Evolutionary conservation across 495 filamentous ascomycete genomes (phyloP), one percentile per base, ranked within the genome.

Genomic region (Talaromyces wortmannii): DNA sequence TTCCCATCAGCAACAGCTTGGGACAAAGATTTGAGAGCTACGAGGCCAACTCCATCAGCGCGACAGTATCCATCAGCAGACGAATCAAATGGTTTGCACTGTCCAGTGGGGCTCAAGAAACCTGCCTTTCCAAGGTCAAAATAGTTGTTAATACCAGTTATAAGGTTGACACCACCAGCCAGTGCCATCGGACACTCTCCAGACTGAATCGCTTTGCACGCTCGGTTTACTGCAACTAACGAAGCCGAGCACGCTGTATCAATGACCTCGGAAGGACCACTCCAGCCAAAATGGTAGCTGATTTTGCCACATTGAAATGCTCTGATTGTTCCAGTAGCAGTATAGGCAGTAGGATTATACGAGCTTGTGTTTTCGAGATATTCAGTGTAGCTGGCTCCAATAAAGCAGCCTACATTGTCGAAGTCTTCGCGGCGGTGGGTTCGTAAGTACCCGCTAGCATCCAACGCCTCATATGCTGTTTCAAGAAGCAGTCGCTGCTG

Each of bases 21-120:
- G 5, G 77, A 70, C 0, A 87, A 72, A 2, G 78, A 70, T 64
- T 90, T 89, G 13, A 76, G 57, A 7, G 77, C 62, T 3, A 76
- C 65, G 0, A 58, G 56, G 8, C 63, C 67, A 1, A 60, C 55
- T 0, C 69, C 74, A 30, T 78, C 75, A 12, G 50, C 65, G 5
- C 70, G 57, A 18, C 69, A 70, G 51, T 74, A 74, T 3, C 70
- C 70, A 55, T 72, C 68, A 0, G 60, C 70, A 6, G 45, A 43
- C 1, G 46, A 50, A 17, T 69, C 64, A 49, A 87, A 89, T 0
- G 85, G 81, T 43, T 89, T 87, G 67, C 86, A 90, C 55, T 82
- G 79, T 0, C 86, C 68, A 3, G 72, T 71, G 0, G 66, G 59
- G 52, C 69, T 74, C 11, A 77, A 59, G 44, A 77, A 77, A 0